phyloP scores from a whole-genome alignment of 202 grass and related monocot genomes.

The Elaeis oleifera region DNA sequence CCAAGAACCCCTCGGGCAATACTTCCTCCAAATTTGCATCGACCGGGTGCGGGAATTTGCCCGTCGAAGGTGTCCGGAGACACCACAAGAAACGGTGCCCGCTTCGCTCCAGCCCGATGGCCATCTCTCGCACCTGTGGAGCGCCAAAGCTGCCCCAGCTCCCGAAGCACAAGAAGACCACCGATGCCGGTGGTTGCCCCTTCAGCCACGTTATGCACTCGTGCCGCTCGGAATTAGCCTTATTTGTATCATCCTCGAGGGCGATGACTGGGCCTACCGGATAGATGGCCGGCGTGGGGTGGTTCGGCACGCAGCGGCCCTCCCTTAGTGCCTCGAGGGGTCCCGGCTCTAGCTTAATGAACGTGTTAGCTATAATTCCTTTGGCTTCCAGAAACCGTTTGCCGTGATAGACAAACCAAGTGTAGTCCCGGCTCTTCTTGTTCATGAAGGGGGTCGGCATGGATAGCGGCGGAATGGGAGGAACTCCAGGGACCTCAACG shows the following conservation, averaged over 20 bases:
- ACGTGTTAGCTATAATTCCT: not conserved
- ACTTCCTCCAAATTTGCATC: constrained; percentile 10
- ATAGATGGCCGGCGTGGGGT: not conserved
- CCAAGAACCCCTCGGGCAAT: constrained; percentile 33
- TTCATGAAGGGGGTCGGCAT: not conserved
- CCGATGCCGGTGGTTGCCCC: not conserved
- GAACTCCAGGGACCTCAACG: not conserved
- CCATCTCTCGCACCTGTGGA: constrained; percentile 6
- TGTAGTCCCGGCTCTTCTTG: not conserved
- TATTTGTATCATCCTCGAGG: not conserved
- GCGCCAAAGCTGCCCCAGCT: not conserved
- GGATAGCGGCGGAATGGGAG: not conserved
- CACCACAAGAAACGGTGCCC: constrained; percentile 10
- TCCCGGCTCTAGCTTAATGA: not conserved
- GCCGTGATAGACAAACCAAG: not conserved
- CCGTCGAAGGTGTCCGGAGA: too few relatives aligned
- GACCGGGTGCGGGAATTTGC: too few relatives aligned
- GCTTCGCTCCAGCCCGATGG: not conserved
- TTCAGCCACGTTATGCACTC: constrained; percentile 10
- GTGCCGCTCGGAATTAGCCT: not conserved
- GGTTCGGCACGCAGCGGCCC: not conserved
- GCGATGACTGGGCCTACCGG: not conserved
- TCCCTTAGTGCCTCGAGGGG: not conserved
- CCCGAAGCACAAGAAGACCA: constrained; percentile 12
- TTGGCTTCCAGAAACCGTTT: not conserved